Percentiles rank a stretch among this genome's conserved stretches.
Conservation (phyloP, 2,329 filamentous ascomycete species). For the Simplicillium aogashimaense region DNA sequence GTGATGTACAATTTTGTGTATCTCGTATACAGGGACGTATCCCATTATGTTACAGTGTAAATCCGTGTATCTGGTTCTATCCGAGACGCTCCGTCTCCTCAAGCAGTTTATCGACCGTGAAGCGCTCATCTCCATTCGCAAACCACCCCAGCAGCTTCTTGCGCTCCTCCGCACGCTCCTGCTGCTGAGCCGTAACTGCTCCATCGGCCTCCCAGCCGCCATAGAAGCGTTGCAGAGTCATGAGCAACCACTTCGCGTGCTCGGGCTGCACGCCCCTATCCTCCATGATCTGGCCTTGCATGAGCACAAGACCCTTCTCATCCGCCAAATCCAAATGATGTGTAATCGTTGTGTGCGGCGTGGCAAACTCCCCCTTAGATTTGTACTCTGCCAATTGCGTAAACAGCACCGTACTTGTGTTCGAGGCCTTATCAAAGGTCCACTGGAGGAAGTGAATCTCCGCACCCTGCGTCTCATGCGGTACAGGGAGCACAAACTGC, state of each 20-base stretch:
- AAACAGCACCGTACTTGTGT: conserved; percentile 73
- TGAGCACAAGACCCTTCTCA: conserved; percentile 69
- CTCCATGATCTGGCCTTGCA: conserved; percentile 73
- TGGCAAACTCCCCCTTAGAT: conserved; percentile 75
- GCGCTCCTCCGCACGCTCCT: conserved; percentile 52
- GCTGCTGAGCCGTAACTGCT: conserved; percentile 24
- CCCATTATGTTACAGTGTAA: background rate
- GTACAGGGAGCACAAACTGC: conserved; percentile 84
- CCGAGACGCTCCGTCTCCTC: conserved; percentile 80
- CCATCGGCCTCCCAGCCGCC: conserved; percentile 47
- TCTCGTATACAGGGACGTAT: background rate
- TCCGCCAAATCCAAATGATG: conserved; percentile 75
- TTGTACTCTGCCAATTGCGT: conserved; percentile 93
- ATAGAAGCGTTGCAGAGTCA: conserved; percentile 95
- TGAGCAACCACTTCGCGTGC: conserved; percentile 80
- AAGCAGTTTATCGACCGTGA: conserved; percentile 75
- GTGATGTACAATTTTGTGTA: background rate
- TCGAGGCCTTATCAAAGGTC: conserved; percentile 64
- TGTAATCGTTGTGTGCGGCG: conserved; percentile 88
- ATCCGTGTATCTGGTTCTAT: conserved; percentile 17
- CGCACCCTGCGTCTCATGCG: conserved; percentile 56
- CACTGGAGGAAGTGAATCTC: conserved; percentile 97
- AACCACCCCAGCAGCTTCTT: conserved; percentile 73
- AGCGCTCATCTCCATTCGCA: conserved; percentile 63
- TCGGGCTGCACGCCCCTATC: conserved; percentile 66